phyloP scores from a whole-genome alignment of 2,329 filamentous ascomycete genomes.

The Fusarium sp. region DNA sequence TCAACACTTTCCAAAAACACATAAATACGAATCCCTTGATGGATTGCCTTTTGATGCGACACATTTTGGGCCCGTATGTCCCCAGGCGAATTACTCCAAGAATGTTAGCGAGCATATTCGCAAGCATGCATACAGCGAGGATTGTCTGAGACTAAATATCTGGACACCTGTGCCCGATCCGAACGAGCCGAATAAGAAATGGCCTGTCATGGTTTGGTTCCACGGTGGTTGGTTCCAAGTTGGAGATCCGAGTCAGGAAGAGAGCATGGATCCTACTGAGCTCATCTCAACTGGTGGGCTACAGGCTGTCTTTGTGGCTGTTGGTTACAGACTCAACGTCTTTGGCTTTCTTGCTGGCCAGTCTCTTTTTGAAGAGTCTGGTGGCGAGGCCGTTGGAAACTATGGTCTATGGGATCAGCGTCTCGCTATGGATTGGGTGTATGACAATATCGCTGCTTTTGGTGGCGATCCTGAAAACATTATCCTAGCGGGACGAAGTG shows the following conservation, averaged over 20 bases:
- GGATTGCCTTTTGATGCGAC: background rate
- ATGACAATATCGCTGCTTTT: background rate
- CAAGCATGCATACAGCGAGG: slow-evolving; percentile 16
- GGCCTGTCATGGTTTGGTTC: slow-evolving; percentile 53
- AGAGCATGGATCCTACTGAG: slow-evolving; percentile 59
- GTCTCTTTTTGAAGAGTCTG: background rate
- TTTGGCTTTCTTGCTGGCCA: slow-evolving; percentile 7
- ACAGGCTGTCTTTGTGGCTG: slow-evolving; percentile 9
- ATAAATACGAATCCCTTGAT: background rate
- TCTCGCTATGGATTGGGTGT: slow-evolving; percentile 24
- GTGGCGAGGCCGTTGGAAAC: background rate
- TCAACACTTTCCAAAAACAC: background rate
- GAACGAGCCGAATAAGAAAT: slow-evolving; percentile 2
- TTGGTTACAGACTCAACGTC: slow-evolving; percentile 11
- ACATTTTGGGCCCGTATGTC: slow-evolving; percentile 2
- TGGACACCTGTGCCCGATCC: slow-evolving; percentile 7
- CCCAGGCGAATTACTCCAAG: slow-evolving; percentile 20
- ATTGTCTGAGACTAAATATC: slow-evolving; percentile 4
- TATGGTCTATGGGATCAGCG: slow-evolving; percentile 23
- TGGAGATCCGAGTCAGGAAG: slow-evolving; percentile 58
- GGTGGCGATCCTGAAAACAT: slow-evolving; percentile 8
- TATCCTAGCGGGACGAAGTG: background rate
- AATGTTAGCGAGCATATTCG: slow-evolving; percentile 22
- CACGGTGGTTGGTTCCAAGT: slow-evolving; percentile 63
- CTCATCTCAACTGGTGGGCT: slow-evolving; percentile 49